Evolutionary conservation across 2,329 filamentous ascomycete species (phyloP).

Genomic region (Chrysoporthe cubensis): DNA sequence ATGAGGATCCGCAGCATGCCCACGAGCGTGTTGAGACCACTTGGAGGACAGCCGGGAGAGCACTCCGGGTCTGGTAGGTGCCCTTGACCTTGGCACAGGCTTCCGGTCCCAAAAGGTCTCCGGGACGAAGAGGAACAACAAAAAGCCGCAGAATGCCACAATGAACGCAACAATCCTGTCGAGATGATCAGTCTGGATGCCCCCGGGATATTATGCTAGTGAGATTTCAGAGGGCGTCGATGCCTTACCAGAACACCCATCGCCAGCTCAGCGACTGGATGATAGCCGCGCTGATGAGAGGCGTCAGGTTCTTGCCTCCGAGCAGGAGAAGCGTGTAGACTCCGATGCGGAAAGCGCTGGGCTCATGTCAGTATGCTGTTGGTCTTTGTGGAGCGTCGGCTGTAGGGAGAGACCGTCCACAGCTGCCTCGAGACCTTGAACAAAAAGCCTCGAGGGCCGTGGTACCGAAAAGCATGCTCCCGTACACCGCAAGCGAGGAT

Average conservation of each 20-base stretch:
- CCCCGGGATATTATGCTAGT: too few relatives aligned
- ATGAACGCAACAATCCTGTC: conserved; percentile 79
- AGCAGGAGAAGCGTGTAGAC: conserved; percentile 90
- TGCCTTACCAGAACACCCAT: conserved; percentile 81
- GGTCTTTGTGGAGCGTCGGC: too few relatives aligned
- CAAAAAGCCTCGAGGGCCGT: too few relatives aligned
- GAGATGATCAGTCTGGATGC: conserved; percentile 25
- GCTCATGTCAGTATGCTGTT: neutral
- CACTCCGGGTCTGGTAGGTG: conserved; percentile 42
- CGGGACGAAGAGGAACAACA: conserved; percentile 89
- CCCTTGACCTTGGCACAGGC: conserved; percentile 52
- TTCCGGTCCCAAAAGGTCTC: conserved; percentile 96
- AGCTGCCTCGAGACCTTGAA: too few relatives aligned
- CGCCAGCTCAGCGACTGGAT: conserved; percentile 81
- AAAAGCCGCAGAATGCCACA: conserved; percentile 68
- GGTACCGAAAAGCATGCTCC: too few relatives aligned
- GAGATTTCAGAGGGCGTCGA: too few relatives aligned
- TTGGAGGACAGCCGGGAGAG: conserved; percentile 54
- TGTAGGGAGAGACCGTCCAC: neutral
- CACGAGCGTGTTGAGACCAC: conserved; percentile 28
- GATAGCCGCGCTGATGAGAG: conserved; percentile 82
- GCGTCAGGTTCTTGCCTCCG: conserved; percentile 89
- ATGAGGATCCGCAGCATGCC: neutral
- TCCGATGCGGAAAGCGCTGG: conserved; percentile 78
- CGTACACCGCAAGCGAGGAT: too few relatives aligned